Evolutionary conservation across 257 asterid species (phyloP).

Genomic region (Mentha longifolia): DNA sequence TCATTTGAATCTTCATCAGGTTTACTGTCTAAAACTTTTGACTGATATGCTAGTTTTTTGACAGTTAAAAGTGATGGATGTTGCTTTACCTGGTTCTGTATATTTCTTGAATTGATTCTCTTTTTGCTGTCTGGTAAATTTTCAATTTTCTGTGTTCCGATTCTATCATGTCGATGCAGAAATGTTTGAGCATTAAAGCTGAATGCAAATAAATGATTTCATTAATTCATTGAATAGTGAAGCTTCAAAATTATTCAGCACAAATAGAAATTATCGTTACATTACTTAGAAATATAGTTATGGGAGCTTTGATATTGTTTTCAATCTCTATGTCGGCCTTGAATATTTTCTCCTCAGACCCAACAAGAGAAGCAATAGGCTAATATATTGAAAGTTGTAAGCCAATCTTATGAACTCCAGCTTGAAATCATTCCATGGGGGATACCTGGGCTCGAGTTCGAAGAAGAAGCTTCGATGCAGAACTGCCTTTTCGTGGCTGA

Average conservation of each 20-base stretch:
- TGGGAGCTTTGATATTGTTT: background rate
- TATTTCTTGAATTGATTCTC: no score
- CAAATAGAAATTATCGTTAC: background rate
- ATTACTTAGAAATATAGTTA: background rate
- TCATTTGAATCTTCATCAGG: background rate
- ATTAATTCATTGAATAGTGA: background rate
- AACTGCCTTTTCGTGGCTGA: constrained; percentile 92
- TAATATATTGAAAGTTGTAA: constrained; percentile 56
- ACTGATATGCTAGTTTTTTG: no score
- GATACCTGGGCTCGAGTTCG: constrained; percentile 81
- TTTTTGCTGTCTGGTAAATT: background rate
- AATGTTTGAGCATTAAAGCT: background rate
- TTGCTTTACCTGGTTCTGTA: no score
- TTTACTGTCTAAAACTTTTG: background rate
- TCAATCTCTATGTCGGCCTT: background rate
- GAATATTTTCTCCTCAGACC: constrained; percentile 49
- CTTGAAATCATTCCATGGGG: constrained; percentile 92
- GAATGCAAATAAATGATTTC: background rate
- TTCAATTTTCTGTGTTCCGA: background rate
- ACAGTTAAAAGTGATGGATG: no score
- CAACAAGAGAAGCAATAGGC: constrained; percentile 56
- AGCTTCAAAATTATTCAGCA: background rate
- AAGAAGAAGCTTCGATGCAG: constrained; percentile 61
- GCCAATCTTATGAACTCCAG: constrained; percentile 75
- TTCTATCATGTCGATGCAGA: no score